A percentile compares a stretch with the other conserved stretches of the same genome.
Evolutionary conservation across 1,139 yeast species (phyloP).

Genomic region (Lodderomyces parapsilosis): DNA sequence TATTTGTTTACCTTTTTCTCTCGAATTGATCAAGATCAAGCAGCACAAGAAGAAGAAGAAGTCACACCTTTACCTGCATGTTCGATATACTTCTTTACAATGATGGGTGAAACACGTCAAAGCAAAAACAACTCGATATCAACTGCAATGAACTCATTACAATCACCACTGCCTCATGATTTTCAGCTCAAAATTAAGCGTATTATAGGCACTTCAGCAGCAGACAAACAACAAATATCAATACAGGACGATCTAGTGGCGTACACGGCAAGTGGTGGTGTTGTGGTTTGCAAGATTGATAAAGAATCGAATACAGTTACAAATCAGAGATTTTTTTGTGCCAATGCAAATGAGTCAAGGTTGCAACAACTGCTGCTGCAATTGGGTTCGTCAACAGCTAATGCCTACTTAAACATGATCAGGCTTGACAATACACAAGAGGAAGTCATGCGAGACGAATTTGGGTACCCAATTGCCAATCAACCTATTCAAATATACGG

Average conservation of each 20-base stretch:
- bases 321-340: constrained; percentile 52
- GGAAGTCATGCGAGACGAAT: constrained; percentile 27
- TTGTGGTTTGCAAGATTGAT: constrained; percentile 46
- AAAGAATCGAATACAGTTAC: constrained; percentile 14
- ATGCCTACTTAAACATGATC: constrained; percentile 33
- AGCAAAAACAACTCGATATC: not conserved
- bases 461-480: constrained; percentile 29
- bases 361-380: not conserved
- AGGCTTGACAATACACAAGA: constrained; percentile 9
- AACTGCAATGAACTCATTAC: not conserved
- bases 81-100: not conserved
- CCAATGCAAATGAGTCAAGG: constrained; percentile 24
- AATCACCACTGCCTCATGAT: not conserved
- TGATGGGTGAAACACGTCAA: not conserved
- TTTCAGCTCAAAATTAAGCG: constrained; percentile 17
- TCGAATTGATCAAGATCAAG: too few relatives aligned
- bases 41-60: too few relatives aligned
- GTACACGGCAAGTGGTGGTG: constrained; percentile 70
- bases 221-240: constrained; percentile 31
- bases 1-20: not conserved
- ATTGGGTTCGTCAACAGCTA: constrained; percentile 19
- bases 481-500: constrained; percentile 28
- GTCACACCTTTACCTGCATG: not conserved
- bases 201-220: constrained; percentile 34
- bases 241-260: constrained; percentile 46